Conservation (phyloP, 345 rosid species). For the Salix udensis region DNA sequence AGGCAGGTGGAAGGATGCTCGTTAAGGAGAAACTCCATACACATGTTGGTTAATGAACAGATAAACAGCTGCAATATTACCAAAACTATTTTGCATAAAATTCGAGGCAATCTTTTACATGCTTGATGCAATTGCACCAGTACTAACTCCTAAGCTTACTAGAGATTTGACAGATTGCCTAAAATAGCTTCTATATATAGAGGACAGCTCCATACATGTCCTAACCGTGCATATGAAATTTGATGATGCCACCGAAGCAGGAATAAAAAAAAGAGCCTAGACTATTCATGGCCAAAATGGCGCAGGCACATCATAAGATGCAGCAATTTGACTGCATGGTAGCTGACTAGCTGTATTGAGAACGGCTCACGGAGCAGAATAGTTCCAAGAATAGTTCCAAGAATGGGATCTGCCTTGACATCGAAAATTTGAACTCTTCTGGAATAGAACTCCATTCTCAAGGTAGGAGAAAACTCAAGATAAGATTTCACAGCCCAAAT, state of each 20-base stretch:
- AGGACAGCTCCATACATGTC: not conserved
- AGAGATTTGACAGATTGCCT: not conserved
- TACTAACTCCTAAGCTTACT: not conserved
- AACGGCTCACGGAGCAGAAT: not conserved
- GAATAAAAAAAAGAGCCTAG: not conserved
- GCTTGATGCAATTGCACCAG: not conserved
- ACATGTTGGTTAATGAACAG: not conserved
- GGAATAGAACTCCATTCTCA: not conserved
- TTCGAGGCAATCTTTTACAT: not conserved
- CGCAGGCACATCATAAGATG: not conserved
- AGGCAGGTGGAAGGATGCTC: too few relatives aligned
- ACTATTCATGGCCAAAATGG: not conserved
- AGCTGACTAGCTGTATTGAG: not conserved
- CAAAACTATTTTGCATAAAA: not conserved
- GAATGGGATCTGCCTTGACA: not conserved
- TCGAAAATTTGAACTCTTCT: not conserved
- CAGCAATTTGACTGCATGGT: not conserved
- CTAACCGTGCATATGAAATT: not conserved
- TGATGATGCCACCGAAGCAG: not conserved
- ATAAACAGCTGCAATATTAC: not conserved
- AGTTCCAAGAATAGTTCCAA: not conserved
- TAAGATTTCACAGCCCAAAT: conserved; percentile 5
- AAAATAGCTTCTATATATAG: not conserved
- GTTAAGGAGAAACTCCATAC: too few relatives aligned
- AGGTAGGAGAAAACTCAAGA: not conserved